Conservation (phyloP, 345 rosid species). For the Sonneratia alba region DNA sequence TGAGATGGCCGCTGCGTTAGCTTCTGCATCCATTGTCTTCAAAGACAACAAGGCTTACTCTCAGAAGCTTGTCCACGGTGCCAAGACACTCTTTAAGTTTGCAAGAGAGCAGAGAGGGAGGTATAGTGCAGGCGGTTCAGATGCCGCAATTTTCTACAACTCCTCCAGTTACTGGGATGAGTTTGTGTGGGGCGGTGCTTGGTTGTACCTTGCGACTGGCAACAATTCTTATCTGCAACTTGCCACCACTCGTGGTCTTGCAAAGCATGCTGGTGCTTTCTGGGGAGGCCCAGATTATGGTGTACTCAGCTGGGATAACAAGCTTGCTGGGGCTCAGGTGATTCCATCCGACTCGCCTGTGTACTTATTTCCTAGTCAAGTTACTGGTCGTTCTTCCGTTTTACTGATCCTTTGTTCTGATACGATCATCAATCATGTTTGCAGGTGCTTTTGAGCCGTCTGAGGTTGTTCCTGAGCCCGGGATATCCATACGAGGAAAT, state of each 20-base stretch:
- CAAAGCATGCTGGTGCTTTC: conserved; percentile 89
- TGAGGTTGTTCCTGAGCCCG: conserved; percentile 84
- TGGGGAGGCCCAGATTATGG: conserved; percentile 85
- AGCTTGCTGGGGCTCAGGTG: conserved; percentile 95
- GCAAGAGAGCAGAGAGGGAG: conserved; percentile 67
- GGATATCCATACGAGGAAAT: conserved; percentile 94
- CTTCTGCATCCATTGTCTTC: conserved; percentile 92
- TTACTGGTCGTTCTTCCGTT: not conserved
- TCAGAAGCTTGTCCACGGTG: conserved; percentile 89
- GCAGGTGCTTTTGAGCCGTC: conserved; percentile 68
- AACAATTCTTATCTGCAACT: conserved; percentile 63
- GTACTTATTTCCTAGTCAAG: not conserved
- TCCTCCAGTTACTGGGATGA: conserved; percentile 93
- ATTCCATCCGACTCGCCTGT: conserved; percentile 7
- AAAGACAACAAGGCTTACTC: conserved; percentile 91
- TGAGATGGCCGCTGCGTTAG: conserved; percentile 95
- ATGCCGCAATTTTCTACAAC: conserved; percentile 61
- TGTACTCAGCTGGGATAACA: conserved; percentile 97
- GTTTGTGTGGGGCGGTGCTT: conserved; percentile 87
- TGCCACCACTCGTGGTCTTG: conserved; percentile 61
- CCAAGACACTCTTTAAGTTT: conserved; percentile 57
- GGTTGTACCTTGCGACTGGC: conserved; percentile 95
- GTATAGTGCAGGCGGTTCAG: conserved; percentile 63
- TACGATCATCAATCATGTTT: not conserved
- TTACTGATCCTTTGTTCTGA: not conserved